These are phyloP conservation scores for Macroventuria anomochaeta DNA, from an alignment of 2,329 filamentous ascomycete species.

Conservation along the genomic window DNA sequence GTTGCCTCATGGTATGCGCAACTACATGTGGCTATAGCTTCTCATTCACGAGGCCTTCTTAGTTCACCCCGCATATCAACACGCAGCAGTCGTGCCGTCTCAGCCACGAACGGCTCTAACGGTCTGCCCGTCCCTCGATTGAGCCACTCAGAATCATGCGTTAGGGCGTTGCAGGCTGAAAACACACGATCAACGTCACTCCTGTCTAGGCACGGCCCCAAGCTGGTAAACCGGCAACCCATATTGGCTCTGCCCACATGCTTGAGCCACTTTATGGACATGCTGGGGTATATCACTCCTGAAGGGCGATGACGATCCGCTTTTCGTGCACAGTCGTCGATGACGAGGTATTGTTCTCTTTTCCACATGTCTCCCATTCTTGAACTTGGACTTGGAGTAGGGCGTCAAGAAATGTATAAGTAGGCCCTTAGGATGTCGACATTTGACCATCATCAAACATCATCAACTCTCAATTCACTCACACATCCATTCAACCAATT, in stretches of 20 bases:
- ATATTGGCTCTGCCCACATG: conserved; percentile 2
- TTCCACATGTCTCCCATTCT: not conserved
- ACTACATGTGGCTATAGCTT: conserved; percentile 16
- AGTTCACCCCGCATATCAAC: conserved; percentile 1
- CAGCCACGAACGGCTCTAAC: conserved; percentile 33
- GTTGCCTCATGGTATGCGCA: conserved; percentile 2
- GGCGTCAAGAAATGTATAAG: conserved; percentile 39
- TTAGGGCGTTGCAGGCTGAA: conserved; percentile 33
- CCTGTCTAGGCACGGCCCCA: conserved; percentile 13
- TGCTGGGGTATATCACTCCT: conserved; percentile 12
- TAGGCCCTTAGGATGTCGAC: conserved; percentile 25
- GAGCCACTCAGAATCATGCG: conserved; percentile 27
- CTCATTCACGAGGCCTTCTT: not conserved
- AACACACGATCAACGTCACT: conserved; percentile 41
- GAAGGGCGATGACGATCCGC: conserved; percentile 3
- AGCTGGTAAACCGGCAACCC: not conserved
- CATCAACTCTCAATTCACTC: conserved; percentile 27
- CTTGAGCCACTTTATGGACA: conserved; percentile 9
- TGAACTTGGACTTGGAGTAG: not conserved
- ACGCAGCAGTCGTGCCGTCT: conserved; percentile 20
- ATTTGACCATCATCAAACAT: conserved; percentile 35
- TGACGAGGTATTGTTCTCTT: conserved; percentile 19
- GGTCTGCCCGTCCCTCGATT: conserved; percentile 17
- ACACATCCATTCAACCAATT: conserved; percentile 19
- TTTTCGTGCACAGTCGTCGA: not conserved